Percentiles rank a stretch among this genome's conserved stretches.
These are phyloP conservation scores for Claviceps cyperi DNA, from an alignment of 2,329 filamentous ascomycete species.

Conservation along the genomic window DNA sequence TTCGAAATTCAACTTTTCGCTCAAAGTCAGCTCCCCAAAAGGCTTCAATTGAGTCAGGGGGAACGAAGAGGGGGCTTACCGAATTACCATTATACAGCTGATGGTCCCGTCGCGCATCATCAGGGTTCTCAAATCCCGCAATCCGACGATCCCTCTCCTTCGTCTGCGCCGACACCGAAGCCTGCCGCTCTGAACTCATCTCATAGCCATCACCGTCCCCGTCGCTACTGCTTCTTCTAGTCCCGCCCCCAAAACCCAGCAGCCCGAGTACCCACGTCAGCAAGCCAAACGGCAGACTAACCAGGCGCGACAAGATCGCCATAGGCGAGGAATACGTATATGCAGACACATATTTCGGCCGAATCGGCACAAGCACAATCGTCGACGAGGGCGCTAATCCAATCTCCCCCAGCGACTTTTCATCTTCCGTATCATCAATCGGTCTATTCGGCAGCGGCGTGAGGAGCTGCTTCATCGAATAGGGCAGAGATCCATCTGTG, in stretches of 20 bases:
- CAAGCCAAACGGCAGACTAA: conserved; percentile 18
- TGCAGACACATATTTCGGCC: conserved; percentile 25
- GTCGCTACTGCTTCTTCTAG: conserved; percentile 3
- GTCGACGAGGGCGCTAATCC: conserved; percentile 69
- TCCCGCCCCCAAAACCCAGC: conserved; percentile 13
- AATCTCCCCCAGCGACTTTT: conserved; percentile 49
- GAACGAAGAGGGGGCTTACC: conserved; percentile 32
- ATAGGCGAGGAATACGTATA: conserved; percentile 19
- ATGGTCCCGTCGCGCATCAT: conserved; percentile 40
- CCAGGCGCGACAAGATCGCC: conserved; percentile 15
- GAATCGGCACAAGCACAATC: conserved; percentile 63
- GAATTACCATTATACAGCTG: conserved; percentile 90
- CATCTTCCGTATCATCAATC: conserved; percentile 64
- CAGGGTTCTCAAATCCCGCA: conserved; percentile 27
- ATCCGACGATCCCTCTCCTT: conserved; percentile 12
- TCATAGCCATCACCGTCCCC: not conserved
- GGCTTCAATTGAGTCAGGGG: not conserved
- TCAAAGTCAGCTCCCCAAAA: not conserved
- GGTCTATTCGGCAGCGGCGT: conserved; percentile 62
- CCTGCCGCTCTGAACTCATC: not conserved
- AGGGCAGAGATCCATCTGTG: conserved; percentile 46
- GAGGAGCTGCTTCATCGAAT: conserved; percentile 72
- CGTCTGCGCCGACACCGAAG: conserved; percentile 8
- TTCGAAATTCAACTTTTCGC: conserved; percentile 49
- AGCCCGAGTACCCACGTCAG: conserved; percentile 23